Percentiles rank a stretch among this genome's conserved stretches.
These are phyloP conservation scores for Beauveria sp. DNA, from an alignment of 2,329 filamentous ascomycete genomes.

Conservation along the genomic window DNA sequence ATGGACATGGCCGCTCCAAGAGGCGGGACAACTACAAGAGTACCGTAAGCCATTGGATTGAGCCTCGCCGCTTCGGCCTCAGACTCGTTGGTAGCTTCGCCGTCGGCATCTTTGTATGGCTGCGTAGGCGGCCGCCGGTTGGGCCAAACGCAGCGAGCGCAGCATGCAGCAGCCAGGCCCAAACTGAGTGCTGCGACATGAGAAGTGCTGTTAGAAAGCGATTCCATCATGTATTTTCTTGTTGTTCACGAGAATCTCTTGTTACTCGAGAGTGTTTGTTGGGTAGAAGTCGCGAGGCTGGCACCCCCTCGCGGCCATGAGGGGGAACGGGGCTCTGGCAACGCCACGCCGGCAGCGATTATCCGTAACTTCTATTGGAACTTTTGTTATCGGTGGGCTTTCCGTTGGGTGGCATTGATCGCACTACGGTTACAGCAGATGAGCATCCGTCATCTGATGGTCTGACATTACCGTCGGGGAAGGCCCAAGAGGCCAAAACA, in stretches of 20 bases:
- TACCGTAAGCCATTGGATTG: not conserved
- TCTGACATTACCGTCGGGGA: not conserved
- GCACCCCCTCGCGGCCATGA: not conserved
- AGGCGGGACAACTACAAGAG: not conserved
- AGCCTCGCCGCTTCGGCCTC: not conserved
- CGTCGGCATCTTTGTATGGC: not conserved
- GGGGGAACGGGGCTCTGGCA: too few species aligned
- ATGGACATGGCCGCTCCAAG: not conserved
- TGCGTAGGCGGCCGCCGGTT: not conserved
- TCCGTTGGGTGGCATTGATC: too few species aligned
- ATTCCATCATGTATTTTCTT: not conserved
- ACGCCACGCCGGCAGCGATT: too few species aligned
- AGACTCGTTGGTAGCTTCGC: constrained; percentile 1
- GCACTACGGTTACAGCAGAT: too few species aligned
- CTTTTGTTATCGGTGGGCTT: too few species aligned
- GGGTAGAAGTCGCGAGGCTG: not conserved
- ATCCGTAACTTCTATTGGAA: too few species aligned
- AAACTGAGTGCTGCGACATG: not conserved
- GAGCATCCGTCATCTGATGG: not conserved
- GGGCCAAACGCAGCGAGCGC: not conserved
- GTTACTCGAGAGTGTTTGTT: not conserved
- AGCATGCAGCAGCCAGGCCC: not conserved
- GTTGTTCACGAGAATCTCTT: too few species aligned
- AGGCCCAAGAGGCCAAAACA: not conserved
- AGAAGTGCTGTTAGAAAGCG: too few species aligned